phyloP scores from a whole-genome alignment of 768 basidiomycete species.

The Hebeloma cylindrosporum region DNA sequence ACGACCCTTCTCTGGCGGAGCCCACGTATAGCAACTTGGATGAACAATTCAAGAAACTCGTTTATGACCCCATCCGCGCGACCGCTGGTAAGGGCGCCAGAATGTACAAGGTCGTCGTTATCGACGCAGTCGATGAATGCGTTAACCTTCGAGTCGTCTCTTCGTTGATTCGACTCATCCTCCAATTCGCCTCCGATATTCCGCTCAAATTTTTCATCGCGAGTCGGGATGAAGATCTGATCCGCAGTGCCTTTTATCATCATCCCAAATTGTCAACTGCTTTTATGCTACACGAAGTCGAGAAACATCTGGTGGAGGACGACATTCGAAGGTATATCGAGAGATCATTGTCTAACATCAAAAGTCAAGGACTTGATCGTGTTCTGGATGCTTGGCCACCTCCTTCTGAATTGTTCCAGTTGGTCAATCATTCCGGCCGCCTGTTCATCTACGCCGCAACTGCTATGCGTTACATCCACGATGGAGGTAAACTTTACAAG shows the following conservation, averaged over 20 bases:
- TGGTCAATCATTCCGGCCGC: constrained; percentile 5
- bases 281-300: constrained; percentile 15
- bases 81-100: neutral
- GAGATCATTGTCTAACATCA: constrained; percentile 2
- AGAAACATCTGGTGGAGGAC: constrained; percentile 12
- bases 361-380: neutral
- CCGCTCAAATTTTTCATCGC: constrained; percentile 9
- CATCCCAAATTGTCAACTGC: neutral
- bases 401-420: neutral
- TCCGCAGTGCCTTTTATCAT: constrained; percentile 7
- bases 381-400: constrained; percentile 1
- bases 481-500: neutral
- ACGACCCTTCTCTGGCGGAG: constrained; percentile 12
- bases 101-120: constrained; percentile 13
- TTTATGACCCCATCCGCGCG: neutral
- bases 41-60: constrained; percentile 10
- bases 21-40: constrained; percentile 1
- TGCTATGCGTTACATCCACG: constrained; percentile 10
- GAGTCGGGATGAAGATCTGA: constrained; percentile 7
- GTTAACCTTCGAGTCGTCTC: constrained; percentile 3
- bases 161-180: constrained; percentile 9
- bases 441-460: constrained; percentile 19
- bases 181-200: constrained; percentile 1
- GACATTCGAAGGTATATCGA: constrained; percentile 8
- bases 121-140: constrained; percentile 16